Evolutionary conservation across 805 yeast genomes (phyloP), one percentile per base, ranked within the genome.

Genomic region (Candida orba): DNA sequence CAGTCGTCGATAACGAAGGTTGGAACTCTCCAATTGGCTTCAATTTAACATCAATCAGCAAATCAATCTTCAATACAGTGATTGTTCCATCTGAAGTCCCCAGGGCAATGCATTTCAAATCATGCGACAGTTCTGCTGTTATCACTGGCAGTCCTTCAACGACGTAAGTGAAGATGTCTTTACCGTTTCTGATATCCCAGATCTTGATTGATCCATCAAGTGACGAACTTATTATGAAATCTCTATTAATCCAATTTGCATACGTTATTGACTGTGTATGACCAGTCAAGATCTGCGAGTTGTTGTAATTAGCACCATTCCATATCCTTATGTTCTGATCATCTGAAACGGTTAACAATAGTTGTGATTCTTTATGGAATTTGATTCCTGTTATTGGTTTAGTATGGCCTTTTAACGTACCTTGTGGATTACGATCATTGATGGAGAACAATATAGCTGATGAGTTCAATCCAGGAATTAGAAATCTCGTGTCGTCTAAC

Each of bases 291-390:
- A 73, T 63, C 44, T 72, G 72, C 31, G 72, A 63, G 25, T 78
- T 72, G 46, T 75, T 76, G 22, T 75, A 64, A 29, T 79, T 74
- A 24, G 73, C 72, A 32, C 88, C 83, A 54, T 72, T 76, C 95
- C 96, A 90, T 18, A 88, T 67, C 52, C 86, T 75, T 8, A 89
- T 71, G 0, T 75, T 67, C 44, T 76, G 73, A 58, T 90, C 96
- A 57, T 86, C 95, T 2, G 95, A 79, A 8, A 86, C 80, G 2
- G 90, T 78, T 4, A 88, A 79, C 34, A 90, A 65, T 27, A 82
- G 60, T 51, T 76, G 77, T 14, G 71, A 66, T 3, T 61, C 59
- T 6, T 57, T 47, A 53, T 81, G 79, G 57, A 82, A 86, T 27
- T 66, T 59, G 4, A 89, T 65, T 6, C 64, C 63, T 14, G 84